These are phyloP conservation scores for Melastoma candidum DNA, from an alignment of 441 rosid species.

Conservation along the genomic window DNA sequence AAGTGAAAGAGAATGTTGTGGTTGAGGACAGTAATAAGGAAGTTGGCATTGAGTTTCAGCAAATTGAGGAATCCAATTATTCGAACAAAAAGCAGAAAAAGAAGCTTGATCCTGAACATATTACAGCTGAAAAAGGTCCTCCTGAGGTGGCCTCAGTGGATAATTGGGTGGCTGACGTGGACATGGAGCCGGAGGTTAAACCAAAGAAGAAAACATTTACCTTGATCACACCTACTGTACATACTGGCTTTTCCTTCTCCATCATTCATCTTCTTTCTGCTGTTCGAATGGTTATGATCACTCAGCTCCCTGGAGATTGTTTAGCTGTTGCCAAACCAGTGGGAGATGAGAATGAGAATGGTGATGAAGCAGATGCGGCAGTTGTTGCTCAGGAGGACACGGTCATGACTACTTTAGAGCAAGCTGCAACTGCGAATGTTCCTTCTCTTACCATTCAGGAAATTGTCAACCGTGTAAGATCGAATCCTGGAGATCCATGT, in stretches of 20 bases:
- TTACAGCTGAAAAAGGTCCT: conserved; percentile 41
- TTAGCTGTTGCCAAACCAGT: conserved; percentile 41
- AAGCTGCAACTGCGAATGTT: conserved; percentile 31
- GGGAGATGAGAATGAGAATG: conserved; percentile 39
- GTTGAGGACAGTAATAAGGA: conserved; percentile 40
- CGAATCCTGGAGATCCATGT: conserved; percentile 94
- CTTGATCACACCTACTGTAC: conserved; percentile 90
- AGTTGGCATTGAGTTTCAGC: conserved; percentile 32
- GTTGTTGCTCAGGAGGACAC: conserved; percentile 32
- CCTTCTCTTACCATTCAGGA: conserved; percentile 81
- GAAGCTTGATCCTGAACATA: conserved; percentile 51
- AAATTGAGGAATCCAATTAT: conserved; percentile 33
- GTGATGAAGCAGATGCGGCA: conserved; percentile 41
- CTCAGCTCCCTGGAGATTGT: conserved; percentile 55
- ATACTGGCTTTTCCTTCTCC: conserved; percentile 91
- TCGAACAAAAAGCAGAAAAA: conserved; percentile 65
- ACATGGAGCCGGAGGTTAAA: conserved; percentile 60
- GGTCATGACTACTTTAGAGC: conserved; percentile 33
- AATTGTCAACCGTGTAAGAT: conserved; percentile 74
- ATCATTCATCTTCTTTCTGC: conserved; percentile 95
- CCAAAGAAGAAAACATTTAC: conserved; percentile 80
- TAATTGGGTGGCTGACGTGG: conserved; percentile 37
- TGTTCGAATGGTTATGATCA: conserved; percentile 81
- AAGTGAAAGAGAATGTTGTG: conserved; percentile 45
- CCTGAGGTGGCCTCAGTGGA: conserved; percentile 42